Percentiles rank a stretch among this genome's conserved stretches.
phyloP scores from a whole-genome alignment of 202 grass and related monocot species.

The Brachypodium distachyon region DNA sequence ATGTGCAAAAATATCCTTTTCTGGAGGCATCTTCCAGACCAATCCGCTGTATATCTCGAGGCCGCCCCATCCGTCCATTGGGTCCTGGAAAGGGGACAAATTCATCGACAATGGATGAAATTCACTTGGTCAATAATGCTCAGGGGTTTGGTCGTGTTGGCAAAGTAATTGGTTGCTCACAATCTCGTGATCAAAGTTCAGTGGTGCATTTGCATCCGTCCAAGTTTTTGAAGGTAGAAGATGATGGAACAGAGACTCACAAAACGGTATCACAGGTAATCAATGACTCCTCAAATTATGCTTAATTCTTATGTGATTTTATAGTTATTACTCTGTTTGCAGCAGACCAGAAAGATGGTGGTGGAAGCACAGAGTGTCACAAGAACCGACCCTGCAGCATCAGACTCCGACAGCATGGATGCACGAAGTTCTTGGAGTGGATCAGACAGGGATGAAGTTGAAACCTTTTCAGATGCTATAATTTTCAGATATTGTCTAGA shows the following conservation, averaged over 20 bases:
- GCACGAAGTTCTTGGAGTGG: conserved; percentile 40
- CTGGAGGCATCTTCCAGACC: conserved; percentile 78
- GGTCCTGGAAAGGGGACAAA: conserved; percentile 30
- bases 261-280: conserved; percentile 47
- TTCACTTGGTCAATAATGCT: conserved; percentile 18
- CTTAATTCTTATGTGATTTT: conserved; percentile 10
- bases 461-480: conserved; percentile 44
- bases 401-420: conserved; percentile 68
- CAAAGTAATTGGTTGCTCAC: conserved; percentile 22
- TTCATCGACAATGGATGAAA: conserved; percentile 36
- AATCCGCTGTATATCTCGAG: conserved; percentile 90
- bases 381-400: conserved; percentile 48
- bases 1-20: conserved; percentile 68
- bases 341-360: conserved; percentile 15
- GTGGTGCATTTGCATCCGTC: conserved; percentile 18
- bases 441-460: conserved; percentile 40
- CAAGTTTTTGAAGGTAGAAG: conserved; percentile 51
- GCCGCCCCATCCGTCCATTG: conserved; percentile 30
- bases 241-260: conserved; percentile 25
- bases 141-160: conserved; percentile 28
- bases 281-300: conserved; percentile 7
- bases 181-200: conserved; percentile 28
- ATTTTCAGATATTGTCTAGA: conserved; percentile 92
- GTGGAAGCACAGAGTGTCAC: conserved; percentile 38
- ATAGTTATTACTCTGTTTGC: background rate